These are phyloP conservation scores for Avicennia marina DNA, from an alignment of 257 asterid genomes.

Conservation along the genomic window DNA sequence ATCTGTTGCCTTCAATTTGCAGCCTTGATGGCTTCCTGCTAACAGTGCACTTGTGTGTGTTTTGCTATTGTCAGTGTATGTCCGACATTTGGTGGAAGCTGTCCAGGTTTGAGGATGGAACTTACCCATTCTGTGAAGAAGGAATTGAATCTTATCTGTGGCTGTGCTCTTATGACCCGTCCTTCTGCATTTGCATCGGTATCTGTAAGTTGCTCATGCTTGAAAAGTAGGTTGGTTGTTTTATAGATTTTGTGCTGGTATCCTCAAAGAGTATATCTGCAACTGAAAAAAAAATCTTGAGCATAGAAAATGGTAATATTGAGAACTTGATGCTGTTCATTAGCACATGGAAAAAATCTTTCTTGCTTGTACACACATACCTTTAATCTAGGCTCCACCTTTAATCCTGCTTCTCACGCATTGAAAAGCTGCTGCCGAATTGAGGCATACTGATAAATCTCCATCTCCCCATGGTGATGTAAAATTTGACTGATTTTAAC, in stretches of 20 bases:
- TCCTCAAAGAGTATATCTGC: background rate
- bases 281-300: background rate
- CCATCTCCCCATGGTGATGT: too few species aligned
- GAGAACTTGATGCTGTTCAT: too few species aligned
- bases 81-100: conserved; percentile 89
- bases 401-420: too few species aligned
- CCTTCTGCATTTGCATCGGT: conserved; percentile 87
- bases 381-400: too few species aligned
- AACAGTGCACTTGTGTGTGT: background rate
- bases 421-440: too few species aligned
- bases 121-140: conserved; percentile 78
- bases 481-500: too few species aligned
- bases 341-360: too few species aligned
- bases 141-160: conserved; percentile 70
- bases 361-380: too few species aligned
- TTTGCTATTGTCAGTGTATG: conserved; percentile 42
- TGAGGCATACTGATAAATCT: too few species aligned
- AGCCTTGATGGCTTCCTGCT: background rate
- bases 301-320: too few species aligned
- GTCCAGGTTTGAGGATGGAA: conserved; percentile 81
- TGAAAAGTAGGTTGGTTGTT: background rate
- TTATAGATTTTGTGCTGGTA: background rate
- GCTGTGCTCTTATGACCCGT: conserved; percentile 60
- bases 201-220: conserved; percentile 49
- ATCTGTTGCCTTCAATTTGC: conserved; percentile 2